A percentile compares a stretch with the other conserved stretches of the same genome.
These are phyloP conservation scores for Phytopythium oedochilum DNA, from an alignment of 352 stramenopile species.

Conservation along the genomic window DNA sequence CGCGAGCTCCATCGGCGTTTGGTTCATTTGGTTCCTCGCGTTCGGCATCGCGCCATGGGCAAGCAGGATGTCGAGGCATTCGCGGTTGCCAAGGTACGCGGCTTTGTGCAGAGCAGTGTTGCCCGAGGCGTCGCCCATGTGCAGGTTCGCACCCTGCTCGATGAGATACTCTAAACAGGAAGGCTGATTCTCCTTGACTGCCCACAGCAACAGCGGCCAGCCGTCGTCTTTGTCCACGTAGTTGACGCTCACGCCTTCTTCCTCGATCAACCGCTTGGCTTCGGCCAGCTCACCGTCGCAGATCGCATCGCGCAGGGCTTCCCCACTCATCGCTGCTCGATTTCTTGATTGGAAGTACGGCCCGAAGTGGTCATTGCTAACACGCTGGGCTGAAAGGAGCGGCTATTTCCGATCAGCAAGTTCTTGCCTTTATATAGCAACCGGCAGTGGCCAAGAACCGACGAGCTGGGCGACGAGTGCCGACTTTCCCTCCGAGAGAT, in stretches of 20 bases:
- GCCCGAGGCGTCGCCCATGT: conserved; percentile 25
- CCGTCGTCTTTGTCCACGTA: conserved; percentile 34
- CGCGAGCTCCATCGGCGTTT: conserved; percentile 30
- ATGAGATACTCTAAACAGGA: conserved; percentile 25
- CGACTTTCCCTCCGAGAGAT: background rate
- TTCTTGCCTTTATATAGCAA: too few relatives aligned
- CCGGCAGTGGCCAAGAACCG: too few relatives aligned
- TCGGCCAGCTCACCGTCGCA: conserved; percentile 23
- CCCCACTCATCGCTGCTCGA: conserved; percentile 18
- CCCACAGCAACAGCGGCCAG: conserved; percentile 37
- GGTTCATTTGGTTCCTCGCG: conserved; percentile 21
- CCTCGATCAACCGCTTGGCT: conserved; percentile 16
- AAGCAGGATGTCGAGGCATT: conserved; percentile 26
- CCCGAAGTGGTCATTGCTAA: too few relatives aligned
- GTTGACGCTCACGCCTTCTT: conserved; percentile 24
- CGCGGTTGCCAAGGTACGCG: conserved; percentile 30
- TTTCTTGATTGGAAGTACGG: background rate
- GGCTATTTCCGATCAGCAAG: too few relatives aligned
- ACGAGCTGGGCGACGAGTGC: too few relatives aligned
- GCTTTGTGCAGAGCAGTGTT: conserved; percentile 47
- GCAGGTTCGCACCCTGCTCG: conserved; percentile 23
- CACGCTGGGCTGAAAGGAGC: too few relatives aligned
- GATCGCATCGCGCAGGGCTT: conserved; percentile 34
- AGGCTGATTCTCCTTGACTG: conserved; percentile 29
- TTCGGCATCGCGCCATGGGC: conserved; percentile 18